Evolutionary conservation across 1,284 basidiomycete genomes (phyloP).

Genomic region (Sporisorium graminicola): DNA sequence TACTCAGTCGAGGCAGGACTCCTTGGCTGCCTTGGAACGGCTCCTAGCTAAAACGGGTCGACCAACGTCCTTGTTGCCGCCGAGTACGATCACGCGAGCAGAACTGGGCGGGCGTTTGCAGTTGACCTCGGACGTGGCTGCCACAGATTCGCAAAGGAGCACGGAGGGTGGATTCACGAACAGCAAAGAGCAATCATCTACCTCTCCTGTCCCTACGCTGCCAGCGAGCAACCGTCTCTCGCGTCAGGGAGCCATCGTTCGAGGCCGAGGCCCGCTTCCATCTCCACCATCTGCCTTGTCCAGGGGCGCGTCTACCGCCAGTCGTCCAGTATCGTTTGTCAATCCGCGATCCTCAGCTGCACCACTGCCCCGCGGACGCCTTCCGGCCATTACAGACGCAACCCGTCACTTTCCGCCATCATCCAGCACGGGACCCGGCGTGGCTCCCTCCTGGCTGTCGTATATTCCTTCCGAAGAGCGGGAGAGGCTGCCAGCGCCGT

Average conservation of each 20-base stretch:
- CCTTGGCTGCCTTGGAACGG: constrained; percentile 49
- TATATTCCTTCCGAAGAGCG: constrained; percentile 48
- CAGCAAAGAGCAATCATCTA: neutral
- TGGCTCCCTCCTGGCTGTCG: constrained; percentile 45
- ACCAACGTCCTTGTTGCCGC: constrained; percentile 27
- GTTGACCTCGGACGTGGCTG: neutral
- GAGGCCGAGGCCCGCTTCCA: constrained; percentile 16
- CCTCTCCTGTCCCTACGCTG: neutral
- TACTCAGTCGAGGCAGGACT: constrained; percentile 34
- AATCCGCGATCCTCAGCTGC: constrained; percentile 55
- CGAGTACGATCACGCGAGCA: constrained; percentile 18
- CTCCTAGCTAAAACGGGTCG: constrained; percentile 42
- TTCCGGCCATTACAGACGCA: constrained; percentile 60
- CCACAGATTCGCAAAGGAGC: neutral
- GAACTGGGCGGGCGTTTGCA: constrained; percentile 25
- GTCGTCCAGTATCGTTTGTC: constrained; percentile 49
- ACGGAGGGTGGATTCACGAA: neutral
- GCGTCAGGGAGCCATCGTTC: constrained; percentile 34
- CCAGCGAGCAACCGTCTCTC: constrained; percentile 25
- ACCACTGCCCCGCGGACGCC: constrained; percentile 51
- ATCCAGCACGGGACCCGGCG: constrained; percentile 18
- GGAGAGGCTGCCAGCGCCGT: constrained; percentile 32
- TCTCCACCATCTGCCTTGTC: constrained; percentile 18
- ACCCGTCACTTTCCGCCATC: constrained; percentile 62
- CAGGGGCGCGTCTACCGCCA: constrained; percentile 17